Evolutionary conservation across 768 basidiomycete species (phyloP).

Genomic region (Hortiboletus flavorubellus): DNA sequence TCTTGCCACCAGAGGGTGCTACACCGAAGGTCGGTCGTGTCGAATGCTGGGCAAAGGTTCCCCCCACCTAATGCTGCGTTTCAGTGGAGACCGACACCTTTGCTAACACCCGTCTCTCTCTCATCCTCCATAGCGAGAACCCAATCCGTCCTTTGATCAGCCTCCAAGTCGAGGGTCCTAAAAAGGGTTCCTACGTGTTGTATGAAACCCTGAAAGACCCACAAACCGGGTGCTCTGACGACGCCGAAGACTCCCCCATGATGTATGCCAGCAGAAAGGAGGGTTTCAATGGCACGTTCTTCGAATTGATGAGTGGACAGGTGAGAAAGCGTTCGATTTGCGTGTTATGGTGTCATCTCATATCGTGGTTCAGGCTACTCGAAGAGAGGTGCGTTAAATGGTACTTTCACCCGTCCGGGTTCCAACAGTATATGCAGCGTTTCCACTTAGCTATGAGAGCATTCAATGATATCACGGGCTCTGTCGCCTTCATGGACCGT

Average conservation of each 20-base stretch:
- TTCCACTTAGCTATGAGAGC: slow-evolving; percentile 27
- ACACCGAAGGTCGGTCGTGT: slow-evolving; percentile 29
- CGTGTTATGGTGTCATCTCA: neutral
- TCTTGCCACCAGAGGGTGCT: slow-evolving; percentile 29
- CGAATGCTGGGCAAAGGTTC: neutral
- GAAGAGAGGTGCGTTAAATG: slow-evolving; percentile 16
- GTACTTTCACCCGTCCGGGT: neutral
- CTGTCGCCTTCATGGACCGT: slow-evolving; percentile 24
- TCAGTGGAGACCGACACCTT: slow-evolving; percentile 32
- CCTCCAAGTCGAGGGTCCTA: slow-evolving; percentile 17
- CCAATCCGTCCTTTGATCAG: slow-evolving; percentile 20
- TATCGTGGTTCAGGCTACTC: slow-evolving; percentile 8
- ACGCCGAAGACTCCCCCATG: slow-evolving; percentile 20
- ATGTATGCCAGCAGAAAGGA: slow-evolving; percentile 19
- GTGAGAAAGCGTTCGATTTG: slow-evolving; percentile 7
- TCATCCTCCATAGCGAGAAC: slow-evolving; percentile 24
- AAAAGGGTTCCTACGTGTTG: slow-evolving; percentile 19
- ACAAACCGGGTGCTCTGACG: slow-evolving; percentile 13
- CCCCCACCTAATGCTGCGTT: neutral
- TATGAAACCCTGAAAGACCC: slow-evolving; percentile 30
- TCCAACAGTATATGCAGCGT: slow-evolving; percentile 7
- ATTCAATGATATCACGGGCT: slow-evolving; percentile 22
- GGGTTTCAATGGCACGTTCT: slow-evolving; percentile 21
- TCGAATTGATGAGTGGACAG: slow-evolving; percentile 24
- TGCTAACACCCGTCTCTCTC: slow-evolving; percentile 35